Conservation (phyloP, 495 filamentous ascomycete species). For the Trichocladium antarcticum region DNA sequence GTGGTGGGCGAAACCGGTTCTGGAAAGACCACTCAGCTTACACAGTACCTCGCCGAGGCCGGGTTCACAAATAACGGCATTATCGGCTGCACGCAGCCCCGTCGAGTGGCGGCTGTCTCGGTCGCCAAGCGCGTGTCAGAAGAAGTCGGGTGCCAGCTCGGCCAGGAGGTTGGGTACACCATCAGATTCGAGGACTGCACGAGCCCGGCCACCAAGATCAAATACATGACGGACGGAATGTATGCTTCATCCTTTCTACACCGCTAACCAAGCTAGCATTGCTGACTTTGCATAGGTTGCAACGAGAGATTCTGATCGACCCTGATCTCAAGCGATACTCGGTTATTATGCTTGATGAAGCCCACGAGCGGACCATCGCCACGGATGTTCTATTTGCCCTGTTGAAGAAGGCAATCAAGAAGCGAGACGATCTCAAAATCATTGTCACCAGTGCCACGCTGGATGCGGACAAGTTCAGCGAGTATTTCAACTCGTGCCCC, state of each 20-base stretch:
- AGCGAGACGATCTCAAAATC: slow-evolving; percentile 75
- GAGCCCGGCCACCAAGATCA: slow-evolving; percentile 81
- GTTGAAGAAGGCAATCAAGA: slow-evolving; percentile 85
- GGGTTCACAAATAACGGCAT: slow-evolving; percentile 83
- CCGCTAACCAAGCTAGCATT: background rate
- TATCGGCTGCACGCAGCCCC: slow-evolving; percentile 94
- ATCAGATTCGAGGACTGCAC: slow-evolving; percentile 97
- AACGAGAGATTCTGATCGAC: slow-evolving; percentile 87
- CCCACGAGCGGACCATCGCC: slow-evolving; percentile 92
- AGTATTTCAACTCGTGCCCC: slow-evolving; percentile 87
- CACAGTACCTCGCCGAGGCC: slow-evolving; percentile 87
- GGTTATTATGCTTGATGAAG: slow-evolving; percentile 97
- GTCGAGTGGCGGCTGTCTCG: slow-evolving; percentile 93
- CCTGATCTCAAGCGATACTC: slow-evolving; percentile 79
- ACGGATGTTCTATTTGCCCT: slow-evolving; percentile 93
- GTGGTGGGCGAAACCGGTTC: slow-evolving; percentile 97
- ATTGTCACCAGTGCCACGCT: slow-evolving; percentile 95
- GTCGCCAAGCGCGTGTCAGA: slow-evolving; percentile 95
- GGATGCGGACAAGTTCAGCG: slow-evolving; percentile 93
- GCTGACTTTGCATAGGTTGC: slow-evolving; percentile 35
- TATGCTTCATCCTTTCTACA: background rate
- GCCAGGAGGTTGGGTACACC: slow-evolving; percentile 90
- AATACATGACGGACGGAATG: slow-evolving; percentile 99
- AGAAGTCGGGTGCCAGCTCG: slow-evolving; percentile 85
- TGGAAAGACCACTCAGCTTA: slow-evolving; percentile 94